A percentile compares a stretch with the other conserved stretches of the same genome.
phyloP scores from a whole-genome alignment of 2,329 filamentous ascomycete species.

The Arachnomyces sp. region DNA sequence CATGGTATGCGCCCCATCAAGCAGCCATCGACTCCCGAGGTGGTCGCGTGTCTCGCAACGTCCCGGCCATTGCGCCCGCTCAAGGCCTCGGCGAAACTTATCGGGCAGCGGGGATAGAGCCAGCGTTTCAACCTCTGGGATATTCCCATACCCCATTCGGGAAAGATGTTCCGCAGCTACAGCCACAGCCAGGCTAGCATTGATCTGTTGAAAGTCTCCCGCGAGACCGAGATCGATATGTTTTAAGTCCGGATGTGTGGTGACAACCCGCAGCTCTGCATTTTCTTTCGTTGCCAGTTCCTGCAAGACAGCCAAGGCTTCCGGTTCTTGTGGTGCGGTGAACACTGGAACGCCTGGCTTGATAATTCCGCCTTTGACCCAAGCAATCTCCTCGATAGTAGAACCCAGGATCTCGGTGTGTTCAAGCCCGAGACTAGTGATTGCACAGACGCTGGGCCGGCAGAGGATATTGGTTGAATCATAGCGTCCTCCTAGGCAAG shows the following conservation, averaged over 20 bases:
- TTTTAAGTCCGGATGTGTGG: slow-evolving; percentile 39
- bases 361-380: slow-evolving; percentile 64
- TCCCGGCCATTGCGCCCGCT: slow-evolving; percentile 15
- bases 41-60: slow-evolving; percentile 5
- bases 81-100: slow-evolving; percentile 18
- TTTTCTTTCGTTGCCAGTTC: slow-evolving; percentile 45
- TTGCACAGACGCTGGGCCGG: slow-evolving; percentile 47
- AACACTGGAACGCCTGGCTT: slow-evolving; percentile 51
- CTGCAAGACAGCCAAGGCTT: slow-evolving; percentile 39
- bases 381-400: slow-evolving; percentile 58
- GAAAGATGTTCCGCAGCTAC: slow-evolving; percentile 40
- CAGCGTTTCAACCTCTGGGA: neutral
- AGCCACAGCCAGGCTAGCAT: slow-evolving; percentile 46
- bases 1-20: slow-evolving; percentile 11
- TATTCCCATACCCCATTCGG: neutral
- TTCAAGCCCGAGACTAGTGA: slow-evolving; percentile 57
- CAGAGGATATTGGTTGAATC: slow-evolving; percentile 58
- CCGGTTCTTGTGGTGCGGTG: slow-evolving; percentile 44
- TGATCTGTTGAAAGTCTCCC: slow-evolving; percentile 52
- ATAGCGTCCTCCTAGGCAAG: slow-evolving; percentile 56
- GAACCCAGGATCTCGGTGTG: slow-evolving; percentile 53
- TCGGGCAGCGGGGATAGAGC: slow-evolving; percentile 30
- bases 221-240: slow-evolving; percentile 44
- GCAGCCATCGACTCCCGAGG: slow-evolving; percentile 5
- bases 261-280: slow-evolving; percentile 39